Evolutionary conservation across 495 filamentous ascomycete genomes (phyloP).

Genomic region (Ramalina intermedia): DNA sequence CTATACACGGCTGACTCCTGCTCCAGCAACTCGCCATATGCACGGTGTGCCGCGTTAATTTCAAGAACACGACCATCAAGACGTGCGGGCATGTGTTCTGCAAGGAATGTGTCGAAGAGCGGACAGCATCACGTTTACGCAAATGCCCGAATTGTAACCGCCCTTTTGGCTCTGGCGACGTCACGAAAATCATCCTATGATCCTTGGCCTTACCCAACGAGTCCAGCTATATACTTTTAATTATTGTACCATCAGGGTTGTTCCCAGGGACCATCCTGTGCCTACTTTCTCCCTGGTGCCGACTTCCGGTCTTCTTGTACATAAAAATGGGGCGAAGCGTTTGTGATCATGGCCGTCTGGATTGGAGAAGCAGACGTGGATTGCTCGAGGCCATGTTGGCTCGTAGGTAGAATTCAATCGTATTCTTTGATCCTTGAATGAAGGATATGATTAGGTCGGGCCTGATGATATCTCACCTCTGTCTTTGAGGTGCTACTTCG

Average conservation of each 20-base stretch:
- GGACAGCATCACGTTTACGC: constrained; percentile 70
- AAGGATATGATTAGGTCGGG: too few relatives aligned
- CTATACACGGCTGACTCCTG: constrained; percentile 8
- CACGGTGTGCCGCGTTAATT: constrained; percentile 73
- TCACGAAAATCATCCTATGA: constrained; percentile 51
- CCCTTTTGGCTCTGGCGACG: constrained; percentile 81
- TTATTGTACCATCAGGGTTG: neutral
- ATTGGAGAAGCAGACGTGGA: too few relatives aligned
- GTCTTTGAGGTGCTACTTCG: too few relatives aligned
- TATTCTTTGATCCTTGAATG: too few relatives aligned
- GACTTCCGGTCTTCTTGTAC: too few relatives aligned
- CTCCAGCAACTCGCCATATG: constrained; percentile 77
- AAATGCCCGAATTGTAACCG: constrained; percentile 90
- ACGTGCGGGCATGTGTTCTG: constrained; percentile 97
- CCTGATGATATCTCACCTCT: too few relatives aligned
- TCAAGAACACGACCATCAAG: constrained; percentile 86
- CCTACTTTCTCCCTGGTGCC: too few relatives aligned
- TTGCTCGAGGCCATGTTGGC: too few relatives aligned
- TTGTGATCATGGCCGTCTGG: too few relatives aligned
- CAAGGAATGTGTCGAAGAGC: constrained; percentile 72
- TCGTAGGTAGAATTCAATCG: too few relatives aligned
- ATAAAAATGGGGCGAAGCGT: too few relatives aligned
- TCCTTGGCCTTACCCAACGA: neutral
- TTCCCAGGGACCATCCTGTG: too few relatives aligned
- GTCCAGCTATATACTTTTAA: neutral